Percentiles rank a stretch among this genome's conserved stretches.
These are phyloP conservation scores for Theobroma cacao DNA, from an alignment of 345 rosid genomes.

Conservation along the genomic window DNA sequence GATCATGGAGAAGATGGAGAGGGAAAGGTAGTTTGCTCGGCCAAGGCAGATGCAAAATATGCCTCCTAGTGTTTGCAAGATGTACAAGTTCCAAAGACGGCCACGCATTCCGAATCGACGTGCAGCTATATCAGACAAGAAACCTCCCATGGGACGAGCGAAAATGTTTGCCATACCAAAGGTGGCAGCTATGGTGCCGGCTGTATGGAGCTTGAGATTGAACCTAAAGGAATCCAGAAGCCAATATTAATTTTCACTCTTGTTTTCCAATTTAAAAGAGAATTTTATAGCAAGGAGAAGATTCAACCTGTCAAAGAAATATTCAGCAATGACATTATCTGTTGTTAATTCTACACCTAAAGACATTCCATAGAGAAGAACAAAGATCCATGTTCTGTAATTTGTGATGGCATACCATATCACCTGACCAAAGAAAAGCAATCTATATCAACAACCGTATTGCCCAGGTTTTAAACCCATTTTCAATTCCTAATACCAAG, in stretches of 20 bases:
- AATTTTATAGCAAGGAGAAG: not conserved
- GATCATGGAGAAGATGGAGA: constrained; percentile 42
- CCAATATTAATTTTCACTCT: not conserved
- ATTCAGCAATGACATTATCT: constrained; percentile 68
- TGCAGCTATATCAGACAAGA: constrained; percentile 39
- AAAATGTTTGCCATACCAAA: constrained; percentile 61
- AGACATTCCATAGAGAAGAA: constrained; percentile 62
- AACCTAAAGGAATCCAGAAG: constrained; percentile 24
- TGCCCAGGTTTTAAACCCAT: not conserved
- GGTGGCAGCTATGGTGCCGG: constrained; percentile 52
- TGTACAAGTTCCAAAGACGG: constrained; percentile 48
- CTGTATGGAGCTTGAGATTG: constrained; percentile 44
- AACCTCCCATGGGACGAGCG: constrained; percentile 54
- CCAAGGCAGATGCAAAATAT: constrained; percentile 53
- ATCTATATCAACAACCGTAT: not conserved
- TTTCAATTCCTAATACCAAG: too few species aligned
- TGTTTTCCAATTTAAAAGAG: not conserved
- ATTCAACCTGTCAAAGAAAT: constrained; percentile 59
- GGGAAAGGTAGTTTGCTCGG: constrained; percentile 29
- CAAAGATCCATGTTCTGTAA: constrained; percentile 65
- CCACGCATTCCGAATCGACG: constrained; percentile 51
- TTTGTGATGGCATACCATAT: constrained; percentile 54
- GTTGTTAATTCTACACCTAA: constrained; percentile 65
- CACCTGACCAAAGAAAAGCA: constrained; percentile 24
- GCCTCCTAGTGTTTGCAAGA: constrained; percentile 55